A percentile compares a stretch with the other conserved stretches of the same genome.
Conservation (phyloP, 441 rosid species). For the Dalechampia spathulata region DNA sequence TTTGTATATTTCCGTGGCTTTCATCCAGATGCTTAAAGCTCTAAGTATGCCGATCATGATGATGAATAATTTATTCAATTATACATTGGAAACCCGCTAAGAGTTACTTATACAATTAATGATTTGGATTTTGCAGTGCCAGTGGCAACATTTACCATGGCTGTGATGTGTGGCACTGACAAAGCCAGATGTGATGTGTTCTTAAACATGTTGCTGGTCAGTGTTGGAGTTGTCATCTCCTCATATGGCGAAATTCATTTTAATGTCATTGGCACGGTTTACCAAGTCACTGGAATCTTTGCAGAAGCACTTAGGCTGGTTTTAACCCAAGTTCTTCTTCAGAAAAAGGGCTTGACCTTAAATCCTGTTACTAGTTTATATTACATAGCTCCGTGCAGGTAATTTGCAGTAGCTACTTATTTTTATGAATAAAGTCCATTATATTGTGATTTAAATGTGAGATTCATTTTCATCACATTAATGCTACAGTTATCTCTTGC, state of each 20-base stretch:
- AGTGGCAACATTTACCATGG: slow-evolving; percentile 91
- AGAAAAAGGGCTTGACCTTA: slow-evolving; percentile 95
- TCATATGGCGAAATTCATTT: slow-evolving; percentile 99
- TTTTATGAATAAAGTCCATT: too few species aligned
- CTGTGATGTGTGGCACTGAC: slow-evolving; percentile 96
- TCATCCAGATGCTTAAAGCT: slow-evolving; percentile 99
- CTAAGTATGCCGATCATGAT: slow-evolving; percentile 60
- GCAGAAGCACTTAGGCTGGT: slow-evolving; percentile 99
- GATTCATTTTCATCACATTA: not conserved
- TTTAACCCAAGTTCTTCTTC: slow-evolving; percentile 97
- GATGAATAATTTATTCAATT: too few species aligned
- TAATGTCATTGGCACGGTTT: slow-evolving; percentile 89
- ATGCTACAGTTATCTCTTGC: not conserved
- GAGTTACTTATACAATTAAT: slow-evolving; percentile 17
- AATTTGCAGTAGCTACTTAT: slow-evolving; percentile 1
- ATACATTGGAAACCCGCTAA: too few species aligned
- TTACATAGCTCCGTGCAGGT: slow-evolving; percentile 99
- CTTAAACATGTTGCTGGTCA: slow-evolving; percentile 98
- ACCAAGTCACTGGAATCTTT: slow-evolving; percentile 98
- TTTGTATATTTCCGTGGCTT: slow-evolving; percentile 92
- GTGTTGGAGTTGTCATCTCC: slow-evolving; percentile 97
- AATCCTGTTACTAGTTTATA: slow-evolving; percentile 98
- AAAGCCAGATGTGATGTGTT: slow-evolving; percentile 94
- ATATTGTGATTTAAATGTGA: too few species aligned
- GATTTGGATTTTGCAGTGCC: slow-evolving; percentile 73